Evolutionary conservation across 352 stramenopile species (phyloP), one percentile per base, ranked within the genome.

Genomic region (Plasmopara muralis): DNA sequence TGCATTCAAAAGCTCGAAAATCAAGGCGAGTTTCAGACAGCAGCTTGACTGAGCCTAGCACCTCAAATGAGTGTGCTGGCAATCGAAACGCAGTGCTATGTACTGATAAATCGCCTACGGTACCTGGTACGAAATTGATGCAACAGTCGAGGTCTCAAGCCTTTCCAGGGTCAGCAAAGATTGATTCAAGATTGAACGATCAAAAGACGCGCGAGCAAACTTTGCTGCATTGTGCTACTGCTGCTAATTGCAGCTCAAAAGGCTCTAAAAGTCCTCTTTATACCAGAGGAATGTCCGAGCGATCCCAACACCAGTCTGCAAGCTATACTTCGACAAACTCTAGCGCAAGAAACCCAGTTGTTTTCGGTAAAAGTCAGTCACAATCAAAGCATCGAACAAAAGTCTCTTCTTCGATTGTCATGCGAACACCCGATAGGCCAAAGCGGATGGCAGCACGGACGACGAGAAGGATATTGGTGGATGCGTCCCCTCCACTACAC

Each of bases 391-490:
- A 48, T 12, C 55, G 55, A 47, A 34, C 53, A 28, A 41, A 41
- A 33, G 57, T 37, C 25, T 59, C 51, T 53, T 68, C 55, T 16
- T 63, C 55, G 18, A 50, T 91, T 4, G 72, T 94, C 13, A 86
- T 89, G 72, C 67, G 81, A 29, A 94, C 83, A 16, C 83, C 83
- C 1, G 83, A 94, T 49, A 74, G 81, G 38, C 81, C 83, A 9
- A 82, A 85, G 20, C 63, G 79, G n/a, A 60, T 66, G 5, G 56
- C 66, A 45, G 64, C 54, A 28, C 64, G 66, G 37, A 61, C 66
- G 8, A 65, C 62, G 10, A 62, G 48, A 8, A 67, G 77, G 2
- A 69, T 94, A 8, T 57, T 89, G 16, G 70, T 94, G 2, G 79
- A 78, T 53, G 82, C 83, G 9, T 94, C 83, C 7, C 83, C 83